A percentile compares a stretch with the other conserved stretches of the same genome.
Conservation (phyloP, 148 eudicot species). For the Limonium bicolor region DNA sequence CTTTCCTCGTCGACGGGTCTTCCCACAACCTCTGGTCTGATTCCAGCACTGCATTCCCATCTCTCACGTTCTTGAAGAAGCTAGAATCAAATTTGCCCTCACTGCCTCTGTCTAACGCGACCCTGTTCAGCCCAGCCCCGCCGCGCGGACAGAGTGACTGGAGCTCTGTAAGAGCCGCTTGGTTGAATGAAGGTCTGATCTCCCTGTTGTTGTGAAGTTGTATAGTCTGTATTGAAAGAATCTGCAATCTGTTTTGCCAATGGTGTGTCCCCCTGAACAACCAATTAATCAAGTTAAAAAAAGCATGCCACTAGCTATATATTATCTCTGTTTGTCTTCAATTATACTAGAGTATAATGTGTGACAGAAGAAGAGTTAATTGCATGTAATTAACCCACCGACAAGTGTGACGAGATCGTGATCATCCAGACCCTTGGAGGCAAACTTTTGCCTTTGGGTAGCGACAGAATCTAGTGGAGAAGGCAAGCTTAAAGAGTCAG, state of each 20-base stretch:
- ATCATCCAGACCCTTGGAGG: slow-evolving; percentile 62
- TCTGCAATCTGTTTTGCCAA: slow-evolving; percentile 54
- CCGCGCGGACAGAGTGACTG: slow-evolving; percentile 34
- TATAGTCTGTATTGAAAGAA: slow-evolving; percentile 61
- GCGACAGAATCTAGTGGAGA: slow-evolving; percentile 47
- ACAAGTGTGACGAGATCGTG: slow-evolving; percentile 69
- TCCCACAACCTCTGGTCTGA: slow-evolving; percentile 70
- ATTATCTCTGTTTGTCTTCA: no score
- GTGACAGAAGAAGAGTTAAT: no score
- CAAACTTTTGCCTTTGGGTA: slow-evolving; percentile 56
- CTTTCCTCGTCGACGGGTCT: slow-evolving; percentile 22
- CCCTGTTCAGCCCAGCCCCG: slow-evolving; percentile 47
- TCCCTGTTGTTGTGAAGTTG: slow-evolving; percentile 68
- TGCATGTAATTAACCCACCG: slow-evolving; percentile 41
- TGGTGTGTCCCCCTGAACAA: slow-evolving; percentile 73
- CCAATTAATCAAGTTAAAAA: no score
- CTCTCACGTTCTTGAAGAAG: slow-evolving; percentile 50
- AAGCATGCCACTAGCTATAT: no score
- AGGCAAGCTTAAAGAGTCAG: slow-evolving; percentile 38
- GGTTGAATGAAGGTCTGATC: slow-evolving; percentile 51
- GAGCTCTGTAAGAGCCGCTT: slow-evolving; percentile 28
- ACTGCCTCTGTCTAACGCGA: slow-evolving; percentile 40
- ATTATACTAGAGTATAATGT: no score
- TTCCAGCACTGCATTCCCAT: slow-evolving; percentile 54
- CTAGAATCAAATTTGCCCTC: slow-evolving; percentile 31